Evolutionary conservation across 441 rosid genomes (phyloP), one percentile per base, ranked within the genome.

Genomic region (Pelargonium myrrhifolium): DNA sequence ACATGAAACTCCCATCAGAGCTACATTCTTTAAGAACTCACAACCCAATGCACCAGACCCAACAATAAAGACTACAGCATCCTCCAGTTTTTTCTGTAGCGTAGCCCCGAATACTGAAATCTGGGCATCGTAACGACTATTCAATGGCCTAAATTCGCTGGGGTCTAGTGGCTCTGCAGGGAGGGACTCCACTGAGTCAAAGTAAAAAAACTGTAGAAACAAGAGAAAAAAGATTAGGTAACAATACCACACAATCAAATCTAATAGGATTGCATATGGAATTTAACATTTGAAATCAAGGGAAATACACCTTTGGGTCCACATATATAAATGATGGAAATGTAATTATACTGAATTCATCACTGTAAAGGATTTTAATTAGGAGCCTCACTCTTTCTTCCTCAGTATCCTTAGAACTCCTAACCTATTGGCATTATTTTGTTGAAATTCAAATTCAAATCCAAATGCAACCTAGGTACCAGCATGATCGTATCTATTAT

Each of bases 31-130:
- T 70, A 92, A 83, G 82, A 92, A 87, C 71, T 92, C 97, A 45
- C 97, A 92, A 61, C 97, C 97, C 61, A 92, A 87, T 20, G 97
- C 97, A 72, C 97, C 97, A 68, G 97, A 89, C 69, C 97, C 97
- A 17, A 92, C 94, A 7, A 85, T 76, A 71, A 92, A 92, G 56
- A 87, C 82, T 35, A 71, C 79, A 22, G 97, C 90, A 84, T 87
- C 89, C 81, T 85, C 92, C 66, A 92, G 77, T 65, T 89, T 92
- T 84, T 92, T 81, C 86, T 92, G 97, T 70, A 92, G 83, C 80
- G 82, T 85, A 53, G 85, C 76, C 58, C 97, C 97, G 66, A 92
- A 92, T 59, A 92, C 94, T 12, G 97, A 92, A 68, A 89, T 87
- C 72, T 92, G 97, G 56, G 96, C 96, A 78, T 92, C 97, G 65